Evolutionary conservation across 208 protist species (phyloP).

Genomic region (Vickermania ingenoplastis): DNA sequence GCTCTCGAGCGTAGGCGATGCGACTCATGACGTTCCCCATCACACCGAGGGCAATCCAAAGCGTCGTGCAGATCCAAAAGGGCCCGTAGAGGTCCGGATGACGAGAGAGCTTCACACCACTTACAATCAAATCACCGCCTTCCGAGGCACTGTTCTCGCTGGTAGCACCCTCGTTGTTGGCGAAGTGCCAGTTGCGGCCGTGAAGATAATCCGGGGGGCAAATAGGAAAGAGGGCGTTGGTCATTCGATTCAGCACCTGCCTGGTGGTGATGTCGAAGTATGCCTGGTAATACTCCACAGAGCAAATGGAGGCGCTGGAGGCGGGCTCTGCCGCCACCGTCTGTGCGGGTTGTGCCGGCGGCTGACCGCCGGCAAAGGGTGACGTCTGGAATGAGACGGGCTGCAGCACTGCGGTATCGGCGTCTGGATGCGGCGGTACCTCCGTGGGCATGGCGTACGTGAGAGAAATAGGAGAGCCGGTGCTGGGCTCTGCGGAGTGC

Average conservation of each 20-base stretch:
- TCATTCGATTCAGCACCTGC: slow-evolving; percentile 67
- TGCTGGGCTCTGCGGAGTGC: background rate
- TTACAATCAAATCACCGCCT: slow-evolving; percentile 13
- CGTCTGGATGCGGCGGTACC: background rate
- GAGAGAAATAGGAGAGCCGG: background rate
- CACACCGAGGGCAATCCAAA: slow-evolving; percentile 83
- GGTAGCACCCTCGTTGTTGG: background rate
- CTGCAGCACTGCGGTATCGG: background rate
- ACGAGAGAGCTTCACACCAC: slow-evolving; percentile 33
- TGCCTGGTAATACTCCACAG: slow-evolving; percentile 78
- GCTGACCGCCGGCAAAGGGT: background rate
- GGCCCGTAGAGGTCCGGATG: slow-evolving; percentile 85
- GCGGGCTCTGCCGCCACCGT: background rate
- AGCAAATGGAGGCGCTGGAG: slow-evolving; percentile 67
- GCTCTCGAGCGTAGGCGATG: slow-evolving; percentile 33
- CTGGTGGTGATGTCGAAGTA: slow-evolving; percentile 87
- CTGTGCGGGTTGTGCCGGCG: background rate
- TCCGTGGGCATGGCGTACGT: background rate
- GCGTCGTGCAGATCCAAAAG: slow-evolving; percentile 86
- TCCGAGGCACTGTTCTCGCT: background rate
- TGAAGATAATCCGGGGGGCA: slow-evolving; percentile 76
- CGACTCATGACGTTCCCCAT: slow-evolving; percentile 71
- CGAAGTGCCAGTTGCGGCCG: slow-evolving; percentile 64
- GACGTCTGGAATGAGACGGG: too few relatives aligned
- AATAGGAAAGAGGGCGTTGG: slow-evolving; percentile 49